Conservation (phyloP, 2,329 filamentous ascomycete species). For the Trichophyton benhamiae region DNA sequence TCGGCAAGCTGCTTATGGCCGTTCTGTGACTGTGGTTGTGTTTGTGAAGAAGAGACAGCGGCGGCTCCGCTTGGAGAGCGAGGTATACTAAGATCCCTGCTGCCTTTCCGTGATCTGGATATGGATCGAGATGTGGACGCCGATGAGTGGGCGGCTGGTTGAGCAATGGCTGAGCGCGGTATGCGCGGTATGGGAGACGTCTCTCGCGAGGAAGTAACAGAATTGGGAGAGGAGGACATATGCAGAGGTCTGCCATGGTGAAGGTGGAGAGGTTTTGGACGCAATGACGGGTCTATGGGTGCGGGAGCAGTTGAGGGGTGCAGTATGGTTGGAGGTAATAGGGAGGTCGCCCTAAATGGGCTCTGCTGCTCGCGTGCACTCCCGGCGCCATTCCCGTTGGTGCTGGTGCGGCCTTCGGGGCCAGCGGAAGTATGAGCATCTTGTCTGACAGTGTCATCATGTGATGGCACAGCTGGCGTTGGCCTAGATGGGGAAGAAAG, state of each 20-base stretch:
- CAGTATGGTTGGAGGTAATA: slow-evolving; percentile 5
- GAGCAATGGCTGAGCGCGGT: slow-evolving; percentile 14
- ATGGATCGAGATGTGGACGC: slow-evolving; percentile 24
- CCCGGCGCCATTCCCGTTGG: neutral
- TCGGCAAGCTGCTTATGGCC: slow-evolving; percentile 57
- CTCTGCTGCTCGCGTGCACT: slow-evolving; percentile 3
- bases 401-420: slow-evolving; percentile 6
- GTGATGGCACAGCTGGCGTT: neutral
- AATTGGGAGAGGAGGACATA: slow-evolving; percentile 30
- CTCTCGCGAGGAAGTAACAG: slow-evolving; percentile 39
- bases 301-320: slow-evolving; percentile 3
- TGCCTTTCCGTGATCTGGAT: slow-evolving; percentile 53
- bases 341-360: slow-evolving; percentile 3
- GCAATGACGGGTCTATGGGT: slow-evolving; percentile 6
- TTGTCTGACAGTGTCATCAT: slow-evolving; percentile 1
- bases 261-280: slow-evolving; percentile 5
- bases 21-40: neutral
- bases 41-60: neutral
- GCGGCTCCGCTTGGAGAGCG: slow-evolving; percentile 34
- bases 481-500: slow-evolving; percentile 7
- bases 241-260: neutral
- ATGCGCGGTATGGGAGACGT: slow-evolving; percentile 33
- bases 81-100: slow-evolving; percentile 53
- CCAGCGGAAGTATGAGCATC: slow-evolving; percentile 4
- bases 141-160: slow-evolving; percentile 17